Percentiles rank a stretch among this genome's conserved stretches.
Conservation (phyloP, 208 protist species). For the Leishmania aethiopica region DNA sequence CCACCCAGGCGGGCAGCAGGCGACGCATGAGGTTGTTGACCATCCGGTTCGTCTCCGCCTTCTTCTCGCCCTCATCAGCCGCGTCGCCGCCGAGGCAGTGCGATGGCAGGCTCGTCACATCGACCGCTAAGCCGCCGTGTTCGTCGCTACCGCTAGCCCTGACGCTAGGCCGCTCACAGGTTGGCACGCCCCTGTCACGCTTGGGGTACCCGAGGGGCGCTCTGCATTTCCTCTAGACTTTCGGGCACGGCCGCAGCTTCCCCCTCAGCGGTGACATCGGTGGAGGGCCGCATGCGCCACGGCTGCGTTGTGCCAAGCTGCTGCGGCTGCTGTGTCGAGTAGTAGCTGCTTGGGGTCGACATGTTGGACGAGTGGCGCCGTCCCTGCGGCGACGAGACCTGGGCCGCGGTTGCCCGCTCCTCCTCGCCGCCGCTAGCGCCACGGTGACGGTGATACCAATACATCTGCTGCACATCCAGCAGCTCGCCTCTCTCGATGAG, state of each 20-base stretch:
- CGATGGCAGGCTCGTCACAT: constrained; percentile 15
- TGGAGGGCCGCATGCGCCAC: not conserved
- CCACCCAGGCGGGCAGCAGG: constrained; percentile 65
- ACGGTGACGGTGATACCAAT: constrained; percentile 39
- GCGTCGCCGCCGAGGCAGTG: constrained; percentile 10
- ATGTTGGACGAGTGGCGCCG: not conserved
- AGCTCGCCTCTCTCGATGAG: constrained; percentile 50
- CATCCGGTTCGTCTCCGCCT: constrained; percentile 22
- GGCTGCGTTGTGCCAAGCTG: constrained; percentile 5
- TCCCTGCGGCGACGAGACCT: not conserved
- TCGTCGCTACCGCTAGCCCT: not conserved
- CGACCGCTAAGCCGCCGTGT: not conserved
- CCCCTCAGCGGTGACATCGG: not conserved
- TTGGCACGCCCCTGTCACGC: not conserved
- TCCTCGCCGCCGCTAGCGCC: not conserved
- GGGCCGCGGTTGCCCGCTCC: constrained; percentile 1
- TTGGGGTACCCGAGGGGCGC: not conserved
- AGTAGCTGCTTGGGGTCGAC: constrained; percentile 2
- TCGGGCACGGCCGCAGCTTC: not conserved
- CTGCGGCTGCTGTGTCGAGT: constrained; percentile 21
- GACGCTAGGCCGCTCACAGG: not conserved
- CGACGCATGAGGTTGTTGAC: constrained; percentile 47
- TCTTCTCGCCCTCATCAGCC: constrained; percentile 14
- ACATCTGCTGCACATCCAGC: constrained; percentile 44
- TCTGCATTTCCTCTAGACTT: not conserved